Evolutionary conservation across 495 filamentous ascomycete species (phyloP), one percentile per base, ranked within the genome.

Genomic region (Penicillium atrosanguineum): DNA sequence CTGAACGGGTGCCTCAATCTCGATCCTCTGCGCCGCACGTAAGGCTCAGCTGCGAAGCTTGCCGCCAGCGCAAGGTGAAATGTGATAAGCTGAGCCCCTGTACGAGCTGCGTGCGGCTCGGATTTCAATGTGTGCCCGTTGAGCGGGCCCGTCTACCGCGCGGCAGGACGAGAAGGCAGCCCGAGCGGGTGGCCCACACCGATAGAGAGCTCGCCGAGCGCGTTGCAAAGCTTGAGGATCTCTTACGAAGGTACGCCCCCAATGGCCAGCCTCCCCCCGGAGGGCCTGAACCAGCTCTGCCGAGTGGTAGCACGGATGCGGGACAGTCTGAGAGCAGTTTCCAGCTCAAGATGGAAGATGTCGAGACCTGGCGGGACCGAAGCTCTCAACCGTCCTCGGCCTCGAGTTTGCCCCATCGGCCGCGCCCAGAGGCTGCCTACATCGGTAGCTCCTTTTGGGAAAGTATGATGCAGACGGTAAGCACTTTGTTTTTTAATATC

Each of bases 61-160:
- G 89, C 61, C 83, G 87, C 26, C 80, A 84, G 37, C 82, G 89
- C 43, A 94, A 94, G 70, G 78, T 90, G 44, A 88, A 87, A 65
- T 94, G 89, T 70, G 85, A 88, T 72, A 91, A 89, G 69, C 71
- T 71, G 19, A 78, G 82, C 48, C 87, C 88, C 41, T 93, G 89
- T 61, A 78, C 75, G 52, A 89, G 88, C 65, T 91, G 89, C 65
- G 63, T 69, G 34, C 83, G 83, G 46, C 79, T 81, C 52, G 63
- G 65, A 3, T 77, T 86, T 23, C 77, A 85, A 28, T 91, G 89
- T 59, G 69, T 88, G 9, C 56, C 70, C 1, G 66, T 73, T 0
- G 65, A 75, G 44, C 54, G 72, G 21, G 60, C 69, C 6, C 69
- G 70, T 29, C 50, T 70, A 3, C 72, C 72, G 6, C 62, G 72